Conservation (phyloP, 1,284 basidiomycete species). For the Apiotrichum montevideense region DNA sequence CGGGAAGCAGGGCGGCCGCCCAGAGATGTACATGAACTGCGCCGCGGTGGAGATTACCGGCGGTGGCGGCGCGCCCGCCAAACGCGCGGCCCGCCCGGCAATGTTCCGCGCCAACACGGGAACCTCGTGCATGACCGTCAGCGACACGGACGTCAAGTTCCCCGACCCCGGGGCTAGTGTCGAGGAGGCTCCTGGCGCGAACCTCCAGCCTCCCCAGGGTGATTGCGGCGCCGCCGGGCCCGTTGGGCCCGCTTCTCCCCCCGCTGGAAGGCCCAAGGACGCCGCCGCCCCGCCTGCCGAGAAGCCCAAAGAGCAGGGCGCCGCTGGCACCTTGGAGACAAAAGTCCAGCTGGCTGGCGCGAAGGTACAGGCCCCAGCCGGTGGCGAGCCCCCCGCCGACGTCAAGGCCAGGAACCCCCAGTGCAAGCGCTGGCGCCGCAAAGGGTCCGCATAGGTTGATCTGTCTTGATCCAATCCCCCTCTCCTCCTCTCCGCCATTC, state of each 20-base stretch:
- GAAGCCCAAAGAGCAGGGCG: too few species aligned
- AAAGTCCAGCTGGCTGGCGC: too few species aligned
- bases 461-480: too few species aligned
- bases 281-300: background rate
- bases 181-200: background rate
- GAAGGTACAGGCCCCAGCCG: too few species aligned
- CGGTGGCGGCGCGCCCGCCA: conserved; percentile 18
- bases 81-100: conserved; percentile 25
- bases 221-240: background rate
- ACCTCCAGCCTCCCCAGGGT: conserved; percentile 1
- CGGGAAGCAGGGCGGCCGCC: conserved; percentile 42
- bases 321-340: too few species aligned
- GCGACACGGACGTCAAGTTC: conserved; percentile 9
- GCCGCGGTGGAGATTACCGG: conserved; percentile 43
- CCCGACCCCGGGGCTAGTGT: conserved; percentile 14
- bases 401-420: too few species aligned
- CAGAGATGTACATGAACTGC: conserved; percentile 48
- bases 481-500: too few species aligned
- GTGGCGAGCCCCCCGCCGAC: too few species aligned
- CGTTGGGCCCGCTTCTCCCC: background rate
- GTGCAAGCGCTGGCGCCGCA: too few species aligned
- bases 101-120: conserved; percentile 47
- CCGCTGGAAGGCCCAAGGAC: background rate
- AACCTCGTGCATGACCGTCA: conserved; percentile 39
- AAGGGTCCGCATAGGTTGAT: too few species aligned